phyloP scores from a whole-genome alignment of 176 grass and related monocot species.

The Musa acuminata region DNA sequence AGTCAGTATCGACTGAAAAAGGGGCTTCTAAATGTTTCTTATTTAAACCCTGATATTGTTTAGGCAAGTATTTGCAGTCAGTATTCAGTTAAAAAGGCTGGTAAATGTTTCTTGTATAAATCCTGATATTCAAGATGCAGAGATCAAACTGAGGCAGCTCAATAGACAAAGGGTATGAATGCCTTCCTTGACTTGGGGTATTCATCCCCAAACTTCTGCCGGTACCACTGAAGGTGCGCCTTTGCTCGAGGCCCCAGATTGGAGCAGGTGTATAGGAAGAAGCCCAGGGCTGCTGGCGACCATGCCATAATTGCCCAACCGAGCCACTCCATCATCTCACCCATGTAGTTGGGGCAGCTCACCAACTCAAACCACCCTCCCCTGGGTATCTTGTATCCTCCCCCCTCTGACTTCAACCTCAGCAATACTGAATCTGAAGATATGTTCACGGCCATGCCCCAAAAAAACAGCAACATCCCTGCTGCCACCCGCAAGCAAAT shows the following conservation, averaged over 20 bases:
- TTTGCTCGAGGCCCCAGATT: constrained; percentile 71
- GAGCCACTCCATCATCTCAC: constrained; percentile 77
- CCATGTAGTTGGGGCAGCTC: constrained; percentile 73
- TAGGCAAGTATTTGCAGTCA: too few species aligned
- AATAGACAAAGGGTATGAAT: constrained; percentile 58
- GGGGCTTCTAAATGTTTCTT: too few species aligned
- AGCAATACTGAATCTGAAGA: constrained; percentile 52
- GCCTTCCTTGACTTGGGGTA: constrained; percentile 61
- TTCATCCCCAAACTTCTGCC: constrained; percentile 47
- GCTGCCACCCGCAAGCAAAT: constrained; percentile 22
- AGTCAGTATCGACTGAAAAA: too few species aligned
- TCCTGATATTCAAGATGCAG: neutral
- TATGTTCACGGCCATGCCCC: constrained; percentile 74
- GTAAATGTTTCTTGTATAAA: neutral
- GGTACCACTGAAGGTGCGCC: constrained; percentile 62
- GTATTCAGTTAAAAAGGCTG: neutral
- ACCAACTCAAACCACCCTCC: constrained; percentile 79
- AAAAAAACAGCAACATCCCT: constrained; percentile 45
- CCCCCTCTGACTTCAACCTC: constrained; percentile 54
- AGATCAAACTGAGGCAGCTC: neutral
- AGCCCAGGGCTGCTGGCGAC: constrained; percentile 59
- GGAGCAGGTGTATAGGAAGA: constrained; percentile 70
- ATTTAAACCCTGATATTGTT: too few species aligned
- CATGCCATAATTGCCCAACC: constrained; percentile 58
- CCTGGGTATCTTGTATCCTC: constrained; percentile 69